Conservation (phyloP, 2,329 filamentous ascomycete genomes). For the Neonectria hederae region DNA sequence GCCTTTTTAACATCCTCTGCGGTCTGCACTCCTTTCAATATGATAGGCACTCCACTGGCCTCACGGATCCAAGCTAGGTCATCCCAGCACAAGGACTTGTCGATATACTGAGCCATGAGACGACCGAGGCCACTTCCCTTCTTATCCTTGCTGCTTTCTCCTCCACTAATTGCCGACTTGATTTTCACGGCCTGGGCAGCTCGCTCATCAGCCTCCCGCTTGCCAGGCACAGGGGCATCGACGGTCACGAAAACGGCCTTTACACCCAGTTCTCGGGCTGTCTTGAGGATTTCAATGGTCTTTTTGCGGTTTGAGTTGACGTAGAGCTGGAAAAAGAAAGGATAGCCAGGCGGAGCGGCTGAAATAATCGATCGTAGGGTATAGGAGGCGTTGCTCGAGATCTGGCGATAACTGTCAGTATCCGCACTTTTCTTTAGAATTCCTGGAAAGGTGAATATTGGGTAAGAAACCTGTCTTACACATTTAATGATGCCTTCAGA, state of each 20-base stretch:
- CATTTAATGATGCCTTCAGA: slow-evolving; percentile 59
- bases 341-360: slow-evolving; percentile 47
- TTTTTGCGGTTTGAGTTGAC: slow-evolving; percentile 60
- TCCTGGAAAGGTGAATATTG: too few species aligned
- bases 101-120: slow-evolving; percentile 60
- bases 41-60: slow-evolving; percentile 55
- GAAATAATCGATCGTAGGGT: slow-evolving; percentile 54
- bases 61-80: slow-evolving; percentile 62
- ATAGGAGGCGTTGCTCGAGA: slow-evolving; percentile 62
- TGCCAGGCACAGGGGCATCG: slow-evolving; percentile 63
- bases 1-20: slow-evolving; percentile 62
- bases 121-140: slow-evolving; percentile 62
- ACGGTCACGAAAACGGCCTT: slow-evolving; percentile 59
- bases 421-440: background rate
- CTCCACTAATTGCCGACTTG: slow-evolving; percentile 48
- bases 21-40: slow-evolving; percentile 64
- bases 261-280: slow-evolving; percentile 57
- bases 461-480: slow-evolving; percentile 40
- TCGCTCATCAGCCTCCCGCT: slow-evolving; percentile 65
- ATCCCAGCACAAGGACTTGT: slow-evolving; percentile 59
- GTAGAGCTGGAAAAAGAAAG: slow-evolving; percentile 64
- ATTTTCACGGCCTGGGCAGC: slow-evolving; percentile 56
- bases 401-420: slow-evolving; percentile 35
- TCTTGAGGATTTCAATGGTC: slow-evolving; percentile 54
- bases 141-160: slow-evolving; percentile 57